Evolutionary conservation across 352 stramenopile species (phyloP), one percentile per base, ranked within the genome.

Genomic region (Phytopythium montanum): DNA sequence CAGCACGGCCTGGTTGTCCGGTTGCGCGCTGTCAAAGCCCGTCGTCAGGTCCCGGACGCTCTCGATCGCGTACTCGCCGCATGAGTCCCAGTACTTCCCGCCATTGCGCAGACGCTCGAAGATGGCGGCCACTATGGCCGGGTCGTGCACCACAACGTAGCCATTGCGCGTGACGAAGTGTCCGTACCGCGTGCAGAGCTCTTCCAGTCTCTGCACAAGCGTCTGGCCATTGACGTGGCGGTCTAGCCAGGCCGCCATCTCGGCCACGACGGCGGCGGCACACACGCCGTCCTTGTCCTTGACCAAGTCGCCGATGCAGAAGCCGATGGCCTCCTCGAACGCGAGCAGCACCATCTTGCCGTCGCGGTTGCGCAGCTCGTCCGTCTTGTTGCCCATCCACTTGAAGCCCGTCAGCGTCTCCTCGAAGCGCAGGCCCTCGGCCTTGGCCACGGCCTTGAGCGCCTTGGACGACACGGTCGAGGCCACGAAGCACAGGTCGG

Each of bases 331-430:
- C 73, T 99, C 97, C 84, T 99, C 97, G 63, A 98, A 99, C 18
- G 90, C 89, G 65, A 99, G 98, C 31, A 99, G 65, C 58, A 98
- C 92, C 23, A 68, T 86, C 65, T 98, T 98, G 49, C 93, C 96
- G 21, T n/a, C 14, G 57, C 90, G 70, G 14, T 80, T 66, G 50
- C 88, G 76, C 46, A 96, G 63, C 36, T 96, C 85, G 23, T 60
- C 62, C 16, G 87, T 90, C 64, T 90, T 85, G 76, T 98, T 97
- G 41, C 92, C 97, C 78, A 99, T 99, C 96, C 97, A 99, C 81
- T 99, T 99, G 77, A 99, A 99, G 31, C 97, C 97, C 28, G 97
- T 99, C 49, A 99, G 85, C 29, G 96, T 99, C 68, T 99, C 97
- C 63, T 97, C 94, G 72, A 98, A 99, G 51, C 91, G 81, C 54